Evolutionary conservation across 345 rosid species (phyloP).

Genomic region (Acer saccharum): DNA sequence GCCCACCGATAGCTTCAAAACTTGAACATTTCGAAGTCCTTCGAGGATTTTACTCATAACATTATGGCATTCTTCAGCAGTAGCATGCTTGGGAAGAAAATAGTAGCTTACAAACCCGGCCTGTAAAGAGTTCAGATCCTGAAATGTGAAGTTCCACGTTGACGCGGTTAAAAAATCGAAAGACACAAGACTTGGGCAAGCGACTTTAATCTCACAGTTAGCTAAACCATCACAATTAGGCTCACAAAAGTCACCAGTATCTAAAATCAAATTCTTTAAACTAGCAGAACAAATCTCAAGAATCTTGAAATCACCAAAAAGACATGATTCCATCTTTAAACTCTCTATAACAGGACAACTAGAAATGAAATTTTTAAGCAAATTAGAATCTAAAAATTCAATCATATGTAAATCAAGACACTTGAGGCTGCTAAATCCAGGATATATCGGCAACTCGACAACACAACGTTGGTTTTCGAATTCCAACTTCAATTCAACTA

Average conservation of each 20-base stretch:
- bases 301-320: background rate
- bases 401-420: background rate
- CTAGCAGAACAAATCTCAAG: background rate
- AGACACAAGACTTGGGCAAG: conserved; percentile 10
- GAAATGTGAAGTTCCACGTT: background rate
- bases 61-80: background rate
- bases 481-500: background rate
- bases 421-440: background rate
- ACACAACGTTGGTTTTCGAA: background rate
- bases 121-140: background rate
- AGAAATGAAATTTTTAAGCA: background rate
- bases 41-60: background rate
- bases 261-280: background rate
- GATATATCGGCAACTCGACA: background rate
- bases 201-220: background rate
- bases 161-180: background rate
- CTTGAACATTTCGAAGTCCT: background rate
- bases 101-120: background rate
- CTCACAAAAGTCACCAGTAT: too few species aligned
- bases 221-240: background rate
- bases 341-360: conserved; percentile 2
- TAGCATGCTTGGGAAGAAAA: too few species aligned
- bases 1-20: background rate
- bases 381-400: too few species aligned
- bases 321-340: background rate